A percentile compares a stretch with the other conserved stretches of the same genome.
Conservation (phyloP, 2,329 filamentous ascomycete species). For the Scedosporium apiospermum region DNA sequence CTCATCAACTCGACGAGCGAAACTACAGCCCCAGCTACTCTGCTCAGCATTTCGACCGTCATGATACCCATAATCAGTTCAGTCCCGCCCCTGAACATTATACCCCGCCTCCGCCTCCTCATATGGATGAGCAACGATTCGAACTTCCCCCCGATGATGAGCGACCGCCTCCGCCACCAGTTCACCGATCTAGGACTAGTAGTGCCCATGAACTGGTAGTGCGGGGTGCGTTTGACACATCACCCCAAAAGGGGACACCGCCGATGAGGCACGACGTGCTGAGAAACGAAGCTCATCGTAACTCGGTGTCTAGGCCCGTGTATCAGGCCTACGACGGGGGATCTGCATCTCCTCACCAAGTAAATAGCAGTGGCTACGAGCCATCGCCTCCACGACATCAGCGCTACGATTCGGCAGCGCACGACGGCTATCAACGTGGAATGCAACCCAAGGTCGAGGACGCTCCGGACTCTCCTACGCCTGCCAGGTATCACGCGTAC, state of each 20-base stretch:
- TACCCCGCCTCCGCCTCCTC: neutral
- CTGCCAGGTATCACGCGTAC: neutral
- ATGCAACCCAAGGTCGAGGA: conserved; percentile 58
- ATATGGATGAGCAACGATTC: conserved; percentile 5
- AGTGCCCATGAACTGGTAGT: conserved; percentile 2
- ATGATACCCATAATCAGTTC: conserved; percentile 23
- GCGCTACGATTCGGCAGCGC: conserved; percentile 36
- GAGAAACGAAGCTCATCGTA: conserved; percentile 46
- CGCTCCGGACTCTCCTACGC: conserved; percentile 39
- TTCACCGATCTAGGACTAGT: conserved; percentile 30
- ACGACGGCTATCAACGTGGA: conserved; percentile 35
- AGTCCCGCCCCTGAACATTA: conserved; percentile 13
- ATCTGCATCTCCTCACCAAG: neutral
- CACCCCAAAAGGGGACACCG: conserved; percentile 30
- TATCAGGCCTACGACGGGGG: conserved; percentile 41
- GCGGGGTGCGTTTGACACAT: conserved; percentile 26
- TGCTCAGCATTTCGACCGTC: conserved; percentile 26
- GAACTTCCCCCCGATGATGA: conserved; percentile 28
- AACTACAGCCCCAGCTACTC: conserved; percentile 25
- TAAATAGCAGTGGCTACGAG: conserved; percentile 18
- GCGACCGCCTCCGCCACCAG: conserved; percentile 47
- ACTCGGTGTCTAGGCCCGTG: conserved; percentile 38
- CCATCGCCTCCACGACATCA: conserved; percentile 33
- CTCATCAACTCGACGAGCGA: conserved; percentile 25
- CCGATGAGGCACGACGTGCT: conserved; percentile 51